Conservation (phyloP, 177 flowering plant genomes). For the Vitis hybrid region DNA sequence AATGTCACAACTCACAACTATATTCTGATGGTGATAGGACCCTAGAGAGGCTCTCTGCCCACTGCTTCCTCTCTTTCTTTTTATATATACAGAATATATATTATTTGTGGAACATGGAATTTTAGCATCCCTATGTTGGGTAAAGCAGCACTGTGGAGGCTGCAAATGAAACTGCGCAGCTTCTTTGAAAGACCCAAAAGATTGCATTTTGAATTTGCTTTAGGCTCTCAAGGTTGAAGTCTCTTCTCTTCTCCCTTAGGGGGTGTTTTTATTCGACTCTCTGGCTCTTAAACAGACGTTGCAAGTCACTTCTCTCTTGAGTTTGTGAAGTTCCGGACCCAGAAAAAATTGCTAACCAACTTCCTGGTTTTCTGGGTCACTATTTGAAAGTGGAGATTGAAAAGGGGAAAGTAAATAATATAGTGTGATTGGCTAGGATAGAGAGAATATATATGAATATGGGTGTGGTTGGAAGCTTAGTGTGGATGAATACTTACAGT, state of each 20-base stretch:
- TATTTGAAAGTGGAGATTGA: too few species aligned
- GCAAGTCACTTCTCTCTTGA: too few species aligned
- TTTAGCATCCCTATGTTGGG: slow-evolving; percentile 37
- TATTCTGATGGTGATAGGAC: slow-evolving; percentile 24
- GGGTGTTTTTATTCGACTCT: too few species aligned
- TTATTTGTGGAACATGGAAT: slow-evolving; percentile 28
- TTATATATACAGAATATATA: not conserved
- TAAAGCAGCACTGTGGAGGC: slow-evolving; percentile 10
- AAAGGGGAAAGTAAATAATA: too few species aligned
- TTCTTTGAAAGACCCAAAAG: slow-evolving; percentile 22
- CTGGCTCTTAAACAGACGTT: too few species aligned
- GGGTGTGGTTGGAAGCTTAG: slow-evolving; percentile 30
- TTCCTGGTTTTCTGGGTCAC: too few species aligned
- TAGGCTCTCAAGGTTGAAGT: not conserved
- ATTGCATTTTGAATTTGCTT: slow-evolving; percentile 1
- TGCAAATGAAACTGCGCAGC: slow-evolving; percentile 11
- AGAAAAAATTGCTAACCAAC: too few species aligned
- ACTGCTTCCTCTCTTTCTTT: slow-evolving; percentile 15
- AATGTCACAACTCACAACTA: not conserved
- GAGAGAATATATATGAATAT: slow-evolving; percentile 6
- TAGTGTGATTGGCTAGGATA: too few species aligned
- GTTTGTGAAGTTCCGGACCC: too few species aligned
- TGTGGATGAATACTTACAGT: slow-evolving; percentile 22
- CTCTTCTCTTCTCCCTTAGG: not conserved
- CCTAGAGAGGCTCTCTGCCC: slow-evolving; percentile 31